Evolutionary conservation across 1,284 basidiomycete genomes (phyloP), one percentile per base, ranked within the genome.

Genomic region (Porogramme epimiltina): DNA sequence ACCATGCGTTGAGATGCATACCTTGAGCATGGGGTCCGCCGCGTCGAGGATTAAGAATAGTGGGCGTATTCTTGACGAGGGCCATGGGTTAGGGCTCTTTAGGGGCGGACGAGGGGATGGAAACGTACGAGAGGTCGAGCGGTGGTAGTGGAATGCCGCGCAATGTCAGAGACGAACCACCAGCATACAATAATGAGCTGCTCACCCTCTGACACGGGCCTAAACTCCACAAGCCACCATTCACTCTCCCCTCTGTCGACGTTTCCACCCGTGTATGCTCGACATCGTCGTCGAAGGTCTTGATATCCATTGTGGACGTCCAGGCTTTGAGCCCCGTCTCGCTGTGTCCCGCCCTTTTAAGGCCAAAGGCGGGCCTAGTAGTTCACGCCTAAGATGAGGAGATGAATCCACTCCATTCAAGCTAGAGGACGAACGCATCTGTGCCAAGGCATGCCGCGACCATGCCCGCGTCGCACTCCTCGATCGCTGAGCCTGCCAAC

Each of bases 131-230:
- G 10, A 72, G 60, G 18, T 67, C 62, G 4, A 66, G 54, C n/a
- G 63, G 62, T 3, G 70, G 61, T 2, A 78, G 75, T 24, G 84
- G 84, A 9, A 85, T 82, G 64, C 89, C 87, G 45, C 11, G 45
- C 2, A 3, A 20, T 3, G 19, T 34, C 47, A 20, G 20, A 42
- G 15, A 5, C 11, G 13, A 11, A 5, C 11, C 20, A 11, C 16
- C 22, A 18, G 20, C 19, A 9, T 23, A 20, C 36, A n/a, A 28
- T 19, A 13, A 25, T 16, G 15, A 38, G 8, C 10, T 4, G 57
- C 69, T 23, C 49, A 85, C 89, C 88, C 79, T 95, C 92, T 41
- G 90, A 92, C 11, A 95, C 90, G 0, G 90, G 85, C 33, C 89
- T 71, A 25, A 91, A 70, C 62, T 91, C 89, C 16, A 94, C 22